Conservation (phyloP, 495 filamentous ascomycete genomes). For the Paragyromitra xinjiangensis region DNA sequence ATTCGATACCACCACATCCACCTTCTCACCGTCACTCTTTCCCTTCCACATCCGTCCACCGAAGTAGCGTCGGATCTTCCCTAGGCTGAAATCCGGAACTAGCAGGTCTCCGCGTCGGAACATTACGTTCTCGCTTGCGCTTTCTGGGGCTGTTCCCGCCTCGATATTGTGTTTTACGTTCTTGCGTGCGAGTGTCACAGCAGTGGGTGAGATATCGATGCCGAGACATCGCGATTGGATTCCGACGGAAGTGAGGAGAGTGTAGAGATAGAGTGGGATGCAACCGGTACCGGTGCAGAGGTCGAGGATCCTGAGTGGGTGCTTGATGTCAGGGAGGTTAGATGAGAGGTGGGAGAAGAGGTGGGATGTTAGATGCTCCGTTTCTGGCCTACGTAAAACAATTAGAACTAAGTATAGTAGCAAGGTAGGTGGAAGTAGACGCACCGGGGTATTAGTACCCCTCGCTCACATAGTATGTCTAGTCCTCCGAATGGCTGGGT, state of each 20-base stretch:
- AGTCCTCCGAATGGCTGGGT: slow-evolving; percentile 86
- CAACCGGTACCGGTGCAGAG: slow-evolving; percentile 92
- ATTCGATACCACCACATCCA: slow-evolving; percentile 84
- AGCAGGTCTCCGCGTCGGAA: slow-evolving; percentile 70
- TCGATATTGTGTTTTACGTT: slow-evolving; percentile 69
- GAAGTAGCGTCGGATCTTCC: neutral
- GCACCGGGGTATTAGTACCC: slow-evolving; percentile 86
- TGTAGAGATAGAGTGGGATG: slow-evolving; percentile 77
- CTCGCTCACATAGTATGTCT: slow-evolving; percentile 76
- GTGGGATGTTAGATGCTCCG: slow-evolving; percentile 72
- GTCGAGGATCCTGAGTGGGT: slow-evolving; percentile 67
- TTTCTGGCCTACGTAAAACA: slow-evolving; percentile 66
- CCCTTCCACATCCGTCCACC: neutral
- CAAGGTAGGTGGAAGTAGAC: slow-evolving; percentile 13
- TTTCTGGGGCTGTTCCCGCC: neutral
- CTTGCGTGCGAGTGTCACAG: slow-evolving; percentile 68
- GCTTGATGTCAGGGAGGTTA: slow-evolving; percentile 17
- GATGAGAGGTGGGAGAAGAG: slow-evolving; percentile 60
- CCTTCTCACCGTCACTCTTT: slow-evolving; percentile 38
- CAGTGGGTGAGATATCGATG: slow-evolving; percentile 69
- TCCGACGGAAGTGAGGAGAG: slow-evolving; percentile 61
- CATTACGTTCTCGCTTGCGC: slow-evolving; percentile 59
- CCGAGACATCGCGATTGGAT: slow-evolving; percentile 59
- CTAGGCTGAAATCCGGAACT: slow-evolving; percentile 2
- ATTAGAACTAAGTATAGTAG: neutral